A percentile compares a stretch with the other conserved stretches of the same genome.
phyloP scores from a whole-genome alignment of 2,329 filamentous ascomycete species.

The Ceratocystis eucalypticola region DNA sequence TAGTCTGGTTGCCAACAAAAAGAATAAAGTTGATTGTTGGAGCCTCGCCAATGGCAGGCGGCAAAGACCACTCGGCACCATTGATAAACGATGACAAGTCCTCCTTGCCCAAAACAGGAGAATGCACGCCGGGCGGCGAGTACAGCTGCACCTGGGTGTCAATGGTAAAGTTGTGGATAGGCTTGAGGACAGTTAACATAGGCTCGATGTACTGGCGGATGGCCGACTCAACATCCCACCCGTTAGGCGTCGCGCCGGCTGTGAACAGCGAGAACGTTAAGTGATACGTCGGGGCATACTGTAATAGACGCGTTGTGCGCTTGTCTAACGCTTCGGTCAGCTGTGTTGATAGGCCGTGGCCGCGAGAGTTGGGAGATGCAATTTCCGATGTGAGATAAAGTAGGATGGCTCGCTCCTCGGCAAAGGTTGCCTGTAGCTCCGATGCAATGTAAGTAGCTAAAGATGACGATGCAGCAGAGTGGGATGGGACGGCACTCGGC shows the following conservation, averaged over 20 bases:
- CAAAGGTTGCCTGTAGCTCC: slow-evolving; percentile 64
- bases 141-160: slow-evolving; percentile 95
- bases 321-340: slow-evolving; percentile 44
- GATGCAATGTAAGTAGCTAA: slow-evolving; percentile 66
- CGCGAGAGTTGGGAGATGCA: slow-evolving; percentile 36
- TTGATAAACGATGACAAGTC: slow-evolving; percentile 93
- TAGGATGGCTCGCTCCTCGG: slow-evolving; percentile 79
- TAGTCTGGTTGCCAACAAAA: slow-evolving; percentile 70
- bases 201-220: slow-evolving; percentile 70
- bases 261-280: slow-evolving; percentile 93
- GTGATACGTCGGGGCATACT: slow-evolving; percentile 88
- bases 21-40: slow-evolving; percentile 94
- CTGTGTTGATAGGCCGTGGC: slow-evolving; percentile 36
- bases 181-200: slow-evolving; percentile 60
- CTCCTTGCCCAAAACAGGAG: slow-evolving; percentile 59
- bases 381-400: slow-evolving; percentile 55
- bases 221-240: slow-evolving; percentile 80
- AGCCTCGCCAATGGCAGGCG: slow-evolving; percentile 80
- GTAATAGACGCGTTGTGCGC: slow-evolving; percentile 73
- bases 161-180: slow-evolving; percentile 89
- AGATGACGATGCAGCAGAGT: slow-evolving; percentile 50
- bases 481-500: slow-evolving; percentile 51
- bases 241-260: slow-evolving; percentile 59
- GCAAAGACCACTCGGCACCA: slow-evolving; percentile 92
- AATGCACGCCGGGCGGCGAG: slow-evolving; percentile 53